Base-by-base conservation (phyloP, 148 eudicot species). In the Cornus kousa region DNA sequence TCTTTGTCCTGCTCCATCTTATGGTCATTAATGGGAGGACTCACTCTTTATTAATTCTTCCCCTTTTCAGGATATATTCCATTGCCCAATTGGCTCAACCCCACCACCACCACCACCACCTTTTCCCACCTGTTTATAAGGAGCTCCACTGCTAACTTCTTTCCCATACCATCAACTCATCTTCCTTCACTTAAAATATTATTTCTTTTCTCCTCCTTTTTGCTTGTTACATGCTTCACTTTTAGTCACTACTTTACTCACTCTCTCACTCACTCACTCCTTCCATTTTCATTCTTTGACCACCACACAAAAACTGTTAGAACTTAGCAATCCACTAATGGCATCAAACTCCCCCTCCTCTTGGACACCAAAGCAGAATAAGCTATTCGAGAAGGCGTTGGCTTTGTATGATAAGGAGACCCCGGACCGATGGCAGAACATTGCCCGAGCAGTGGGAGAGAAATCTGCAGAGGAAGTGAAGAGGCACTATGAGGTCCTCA, bases 371-470 rank as follows among this genome's bases (percentile, higher is more conserved):
- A 84, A 82, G 86, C 87, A 89, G 79, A 91, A 91, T 87, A 91
- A 91, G 39, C 46, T 78, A 17, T 91, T 91, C 37, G 95, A 91
- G 65, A 82, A 88, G 72, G 92, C 95, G 55, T 80, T 91, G 79
- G 95, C 92, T 28, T 13, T 57, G 23, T 89, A 83, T 73, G 92
- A 89, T 20, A 83, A 82, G 78, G 85, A 88, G 70, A 88, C 92
- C 35, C 91, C 88, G 60, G 92, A 91, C 77, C 87, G 91, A 37
- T 91, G 94, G 94, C 89, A 87, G 81, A 91, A 87, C 62, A 82
- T 91, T 74, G 92, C 91, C 32, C 81, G 72, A 48, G 85, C 82
- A 17, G 95, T 91, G 23, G 92, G 80, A 57, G 78, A 90, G 28
- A 91, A 91, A 83, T 80, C 94, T 9, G 87, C 83, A 0, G 88